These are phyloP conservation scores for Triticum monococcum DNA, from an alignment of 176 grass and related monocot species.

Conservation along the genomic window DNA sequence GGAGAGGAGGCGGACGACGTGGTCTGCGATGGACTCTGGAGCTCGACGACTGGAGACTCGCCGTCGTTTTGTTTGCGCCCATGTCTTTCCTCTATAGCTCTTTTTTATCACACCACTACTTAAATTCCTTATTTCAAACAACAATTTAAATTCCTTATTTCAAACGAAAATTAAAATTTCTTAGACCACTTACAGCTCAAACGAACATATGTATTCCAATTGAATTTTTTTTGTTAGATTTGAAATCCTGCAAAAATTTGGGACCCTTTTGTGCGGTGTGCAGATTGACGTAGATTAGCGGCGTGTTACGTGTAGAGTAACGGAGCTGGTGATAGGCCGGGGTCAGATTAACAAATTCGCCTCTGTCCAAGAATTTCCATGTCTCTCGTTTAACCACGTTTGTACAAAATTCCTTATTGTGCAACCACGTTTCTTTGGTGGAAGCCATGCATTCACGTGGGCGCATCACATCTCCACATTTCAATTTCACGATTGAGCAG, in stretches of 20 bases:
- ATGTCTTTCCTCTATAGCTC: neutral
- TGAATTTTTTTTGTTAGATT: neutral
- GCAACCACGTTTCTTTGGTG: neutral
- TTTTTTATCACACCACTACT: neutral
- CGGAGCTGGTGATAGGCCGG: neutral
- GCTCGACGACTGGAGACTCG: neutral
- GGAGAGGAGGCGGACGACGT: conserved; percentile 34
- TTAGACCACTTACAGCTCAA: neutral
- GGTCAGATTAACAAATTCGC: neutral
- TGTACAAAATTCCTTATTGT: too few relatives aligned
- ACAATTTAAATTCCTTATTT: neutral
- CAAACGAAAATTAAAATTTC: too few relatives aligned
- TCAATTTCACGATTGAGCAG: neutral
- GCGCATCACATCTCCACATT: neutral
- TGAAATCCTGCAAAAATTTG: neutral
- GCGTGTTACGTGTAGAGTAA: neutral
- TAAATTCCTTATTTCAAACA: neutral
- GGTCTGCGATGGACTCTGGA: conserved; percentile 17
- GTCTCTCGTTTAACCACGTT: neutral
- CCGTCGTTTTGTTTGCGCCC: neutral
- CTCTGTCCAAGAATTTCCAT: neutral
- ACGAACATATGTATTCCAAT: neutral
- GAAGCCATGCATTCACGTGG: neutral
- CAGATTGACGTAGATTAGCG: neutral
- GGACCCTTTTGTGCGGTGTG: neutral